Percentiles rank a stretch among this genome's conserved stretches.
Conservation (phyloP, 2,329 filamentous ascomycete species). For the Curvularia lunata region DNA sequence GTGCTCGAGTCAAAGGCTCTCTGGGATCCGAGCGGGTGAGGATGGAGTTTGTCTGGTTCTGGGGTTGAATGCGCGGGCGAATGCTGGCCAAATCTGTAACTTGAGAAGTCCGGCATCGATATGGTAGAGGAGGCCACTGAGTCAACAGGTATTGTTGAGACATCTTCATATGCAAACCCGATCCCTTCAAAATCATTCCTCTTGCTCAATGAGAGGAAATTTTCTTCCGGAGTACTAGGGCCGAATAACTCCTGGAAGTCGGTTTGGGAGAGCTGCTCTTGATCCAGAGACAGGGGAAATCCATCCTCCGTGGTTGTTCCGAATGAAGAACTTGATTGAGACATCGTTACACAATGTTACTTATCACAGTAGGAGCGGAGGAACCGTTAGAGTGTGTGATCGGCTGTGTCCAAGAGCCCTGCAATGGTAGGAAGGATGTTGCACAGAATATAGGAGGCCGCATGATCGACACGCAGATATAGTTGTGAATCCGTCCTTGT, state of each 20-base stretch:
- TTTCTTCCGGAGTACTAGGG: background rate
- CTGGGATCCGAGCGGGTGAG: constrained; percentile 27
- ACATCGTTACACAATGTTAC: constrained; percentile 20
- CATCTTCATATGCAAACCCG: constrained; percentile 10
- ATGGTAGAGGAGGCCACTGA: constrained; percentile 13
- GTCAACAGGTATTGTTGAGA: background rate
- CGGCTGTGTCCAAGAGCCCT: constrained; percentile 4
- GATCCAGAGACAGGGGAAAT: constrained; percentile 7
- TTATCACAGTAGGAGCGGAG: constrained; percentile 1
- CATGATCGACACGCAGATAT: constrained; percentile 31
- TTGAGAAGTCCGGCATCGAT: constrained; percentile 22
- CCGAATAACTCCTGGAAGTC: constrained; percentile 22
- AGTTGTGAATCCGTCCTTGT: constrained; percentile 19
- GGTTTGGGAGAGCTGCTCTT: constrained; percentile 16
- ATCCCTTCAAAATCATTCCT: constrained; percentile 17
- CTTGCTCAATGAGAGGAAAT: constrained; percentile 12
- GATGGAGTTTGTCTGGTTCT: constrained; percentile 18
- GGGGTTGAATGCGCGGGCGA: constrained; percentile 21
- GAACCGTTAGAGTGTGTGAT: constrained; percentile 9
- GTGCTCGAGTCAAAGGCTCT: constrained; percentile 9
- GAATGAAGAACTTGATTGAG: constrained; percentile 24
- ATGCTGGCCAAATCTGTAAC: constrained; percentile 19
- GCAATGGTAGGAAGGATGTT: constrained; percentile 21
- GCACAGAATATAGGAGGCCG: constrained; percentile 25
- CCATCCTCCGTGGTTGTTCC: constrained; percentile 1